These are phyloP conservation scores for Cryptococcus sp. DNA, from an alignment of 1,284 basidiomycete genomes.

Conservation along the genomic window DNA sequence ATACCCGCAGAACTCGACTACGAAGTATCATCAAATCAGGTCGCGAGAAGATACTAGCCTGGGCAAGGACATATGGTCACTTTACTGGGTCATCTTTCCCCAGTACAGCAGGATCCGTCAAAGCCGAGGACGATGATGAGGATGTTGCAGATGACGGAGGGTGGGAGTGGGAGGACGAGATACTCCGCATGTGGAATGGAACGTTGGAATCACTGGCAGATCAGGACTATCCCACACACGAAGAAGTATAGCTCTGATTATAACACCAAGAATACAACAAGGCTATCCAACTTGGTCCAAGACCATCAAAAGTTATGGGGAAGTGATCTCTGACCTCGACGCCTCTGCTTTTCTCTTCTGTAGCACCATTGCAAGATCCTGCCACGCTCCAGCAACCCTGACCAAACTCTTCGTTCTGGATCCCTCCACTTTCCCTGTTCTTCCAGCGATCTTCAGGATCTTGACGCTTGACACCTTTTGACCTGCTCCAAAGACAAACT, in stretches of 20 bases:
- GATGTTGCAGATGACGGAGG: not conserved
- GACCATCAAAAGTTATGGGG: no score
- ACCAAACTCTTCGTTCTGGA: conserved; percentile 32
- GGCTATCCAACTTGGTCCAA: no score
- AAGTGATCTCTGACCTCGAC: not conserved
- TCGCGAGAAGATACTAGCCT: conserved; percentile 24
- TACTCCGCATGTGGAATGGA: conserved; percentile 19
- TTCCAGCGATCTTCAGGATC: conserved; percentile 27
- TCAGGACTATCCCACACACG: not conserved
- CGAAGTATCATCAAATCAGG: conserved; percentile 21
- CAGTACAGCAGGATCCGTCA: conserved; percentile 1
- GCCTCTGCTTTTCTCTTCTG: conserved; percentile 9
- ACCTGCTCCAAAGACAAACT: conserved; percentile 40
- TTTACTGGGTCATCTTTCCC: conserved; percentile 19
- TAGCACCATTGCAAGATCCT: conserved; percentile 22
- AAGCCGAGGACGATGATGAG: conserved; percentile 6
- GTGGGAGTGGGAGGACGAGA: conserved; percentile 21
- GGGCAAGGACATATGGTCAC: conserved; percentile 31
- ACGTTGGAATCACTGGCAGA: conserved; percentile 13
- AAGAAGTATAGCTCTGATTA: not conserved
- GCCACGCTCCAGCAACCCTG: conserved; percentile 32
- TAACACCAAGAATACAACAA: no score
- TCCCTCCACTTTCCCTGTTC: conserved; percentile 7
- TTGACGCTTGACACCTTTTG: conserved; percentile 28
- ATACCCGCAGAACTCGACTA: conserved; percentile 21